Base-by-base conservation (phyloP, 768 basidiomycete genomes). In the Rhodocollybia butyracea region DNA sequence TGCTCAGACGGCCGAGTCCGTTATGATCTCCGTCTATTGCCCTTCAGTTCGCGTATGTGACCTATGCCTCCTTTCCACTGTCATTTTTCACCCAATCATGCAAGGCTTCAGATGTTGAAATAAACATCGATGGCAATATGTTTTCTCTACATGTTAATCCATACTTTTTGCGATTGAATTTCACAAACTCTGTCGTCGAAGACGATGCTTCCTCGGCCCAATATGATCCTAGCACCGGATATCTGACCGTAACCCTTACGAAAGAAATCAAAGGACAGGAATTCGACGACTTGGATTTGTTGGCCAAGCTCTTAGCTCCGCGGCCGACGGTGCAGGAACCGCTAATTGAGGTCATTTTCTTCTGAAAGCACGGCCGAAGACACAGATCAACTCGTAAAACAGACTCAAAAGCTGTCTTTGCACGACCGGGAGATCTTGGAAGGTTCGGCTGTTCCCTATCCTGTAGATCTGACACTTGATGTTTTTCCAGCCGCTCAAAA, bases 151-250 rank as follows among this genome's bases (percentile, higher is more conserved):
- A 93, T 63, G 80, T 92, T 66, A 89, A 88, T 56, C 91, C 91
- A 2, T 94, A 93, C 65, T 94, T 88, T 63, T 76, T 94, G 51
- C 85, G 90, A 1, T 76, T 94, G 58, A 83, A 85, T 63, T 91
- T 94, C 66, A 75, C 86, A 27, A 79, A 88, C 61, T 67, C 80
- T 0, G 66, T 88, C 24, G 60, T 87, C 38, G 81, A 89, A 54
- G 88, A 89, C 61, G 89, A 92, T 55, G 68, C 70, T 24, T 85
- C 89, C 17, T 80, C 81, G 26, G 91, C 90, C 2, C 65, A 74
- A 61, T 94, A 93, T 63, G 87, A 94, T 66, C 83, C 90, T 27
- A 76, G 79, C 34, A 77, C 84, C n/a, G 91, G 90, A n/a, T 82
- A 85, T 64, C 74, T 94, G 61, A 87, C 81, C 13, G 74, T 93